Evolutionary conservation across 2,329 filamentous ascomycete species (phyloP), one percentile per base, ranked within the genome.

Genomic region (Fusarium gaditjirri): DNA sequence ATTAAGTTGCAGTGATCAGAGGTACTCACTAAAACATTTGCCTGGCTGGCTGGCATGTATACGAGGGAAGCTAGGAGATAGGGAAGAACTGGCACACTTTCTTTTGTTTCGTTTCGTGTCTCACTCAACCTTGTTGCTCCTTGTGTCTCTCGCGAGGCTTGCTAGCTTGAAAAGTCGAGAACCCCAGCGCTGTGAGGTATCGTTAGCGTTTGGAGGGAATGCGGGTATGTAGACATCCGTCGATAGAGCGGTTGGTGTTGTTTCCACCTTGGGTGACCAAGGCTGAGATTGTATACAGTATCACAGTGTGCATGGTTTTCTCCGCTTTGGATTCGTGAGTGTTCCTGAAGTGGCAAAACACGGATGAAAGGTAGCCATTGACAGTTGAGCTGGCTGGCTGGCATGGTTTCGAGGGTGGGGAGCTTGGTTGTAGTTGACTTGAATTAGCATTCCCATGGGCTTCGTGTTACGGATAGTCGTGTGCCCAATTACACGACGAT

Each of bases 201-300:
- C n/a, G 52, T 63, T 67, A 67, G 65, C 59, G 58, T 43, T 59
- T 60, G 43, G 27, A 73, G 44, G 61, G 70, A 73, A 73, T 73
- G 70, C 62, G 53, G 54, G 49, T 69, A 46, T 49, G 36, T 53
- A 43, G 27, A 49, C 56, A 58, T 73, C 54, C 61, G 59, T 71
- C 38, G 42, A 70, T 54, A 61, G 53, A 61, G 33, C 33, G 23
- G 23, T 33, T 44, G 53, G 43, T 58, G 49, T 36, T 41, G 46
- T 56, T 63, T 61, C 62, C 65, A 59, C 43, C 42, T 41, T 39
- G 49, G 44, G 49, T 23, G 47, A 43, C 54, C 53, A 68, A 70
- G 59, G 60, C 52, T 52, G 50, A 50, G 12, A n/a, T 23, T 38
- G 62, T 61, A 70, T 52, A 71, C 61, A 70, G 60, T 61, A 39